Evolutionary conservation across 768 basidiomycete species (phyloP), one percentile per base, ranked within the genome.

Genomic region (Suillus brevipes): DNA sequence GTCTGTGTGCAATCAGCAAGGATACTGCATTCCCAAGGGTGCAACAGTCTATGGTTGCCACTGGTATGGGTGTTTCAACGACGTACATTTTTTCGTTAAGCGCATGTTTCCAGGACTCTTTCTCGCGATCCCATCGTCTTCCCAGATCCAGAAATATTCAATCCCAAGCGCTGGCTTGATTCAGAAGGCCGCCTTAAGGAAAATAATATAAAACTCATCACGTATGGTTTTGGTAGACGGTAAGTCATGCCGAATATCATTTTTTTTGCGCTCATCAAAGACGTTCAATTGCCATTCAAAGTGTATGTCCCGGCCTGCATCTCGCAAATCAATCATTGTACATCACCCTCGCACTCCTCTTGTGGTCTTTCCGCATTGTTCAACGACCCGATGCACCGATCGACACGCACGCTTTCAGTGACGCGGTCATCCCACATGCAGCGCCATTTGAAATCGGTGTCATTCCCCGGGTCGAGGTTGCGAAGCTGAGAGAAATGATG

Each of bases 281-380:
- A 52, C 28, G 16, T 28, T 52, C 4, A 28, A 9, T 52, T 52
- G 16, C 18, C 25, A 16, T 52, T 28, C 1, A 52, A 50, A 52
- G 50, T 18, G 50, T 28, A 52, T 52, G 50, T 18, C 50, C 50
- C 16, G 50, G 50, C 28, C 28, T 52, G 66, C 80, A 87, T 71
- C 82, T 69, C 20, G 69, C 70, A 18, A 64, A 78, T 23, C 68
- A 72, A 1, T 89, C 88, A 1, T 74, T 89, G 1, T 87, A 85
- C 69, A 76, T 89, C 57, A 87, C 84, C 70, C 83, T 85, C 0
- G 85, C 87, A 0, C 75, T 87, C 10, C 72, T 86, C 13, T 78
- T 87, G 16, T 89, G 87, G 86, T 83, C 87, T 0, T 89, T 89
- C 76, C 79, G 71, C 1, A 78, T 89, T 38, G 75, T 74, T 13